Evolutionary conservation across 331 rosid species (phyloP).

Genomic region (Quercus phellos): DNA sequence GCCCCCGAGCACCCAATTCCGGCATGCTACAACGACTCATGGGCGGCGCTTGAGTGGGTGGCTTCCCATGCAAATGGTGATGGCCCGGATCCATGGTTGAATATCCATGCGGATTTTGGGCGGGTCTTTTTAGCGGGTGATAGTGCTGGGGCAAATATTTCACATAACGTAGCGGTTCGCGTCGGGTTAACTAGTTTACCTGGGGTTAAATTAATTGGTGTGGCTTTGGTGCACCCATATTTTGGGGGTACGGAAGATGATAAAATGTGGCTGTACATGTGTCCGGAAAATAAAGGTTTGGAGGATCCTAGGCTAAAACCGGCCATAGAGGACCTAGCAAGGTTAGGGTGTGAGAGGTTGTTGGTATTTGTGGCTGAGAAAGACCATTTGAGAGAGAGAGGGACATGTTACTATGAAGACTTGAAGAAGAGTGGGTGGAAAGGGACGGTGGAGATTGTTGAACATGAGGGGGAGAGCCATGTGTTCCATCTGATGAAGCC

Average conservation of each 20-base stretch:
- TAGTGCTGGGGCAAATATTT: slow-evolving; percentile 19
- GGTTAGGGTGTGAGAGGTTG: slow-evolving; percentile 36
- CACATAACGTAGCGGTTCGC: slow-evolving; percentile 9
- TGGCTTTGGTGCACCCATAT: slow-evolving; percentile 34
- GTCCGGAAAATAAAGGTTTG: slow-evolving; percentile 25
- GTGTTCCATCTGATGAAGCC: slow-evolving; percentile 23
- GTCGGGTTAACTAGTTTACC: neutral
- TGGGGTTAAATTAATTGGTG: no score
- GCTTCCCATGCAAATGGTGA: neutral
- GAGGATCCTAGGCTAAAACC: slow-evolving; percentile 39
- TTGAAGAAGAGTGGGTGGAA: slow-evolving; percentile 36
- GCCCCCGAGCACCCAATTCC: slow-evolving; percentile 20
- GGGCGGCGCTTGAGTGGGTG: slow-evolving; percentile 17
- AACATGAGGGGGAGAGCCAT: slow-evolving; percentile 29
- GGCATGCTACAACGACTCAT: slow-evolving; percentile 14
- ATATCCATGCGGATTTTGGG: slow-evolving; percentile 4
- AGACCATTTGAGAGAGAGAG: slow-evolving; percentile 24
- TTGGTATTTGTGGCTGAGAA: slow-evolving; percentile 38
- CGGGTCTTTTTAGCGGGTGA: slow-evolving; percentile 16
- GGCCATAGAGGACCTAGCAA: slow-evolving; percentile 30
- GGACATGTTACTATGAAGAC: slow-evolving; percentile 21
- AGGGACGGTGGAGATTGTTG: slow-evolving; percentile 38
- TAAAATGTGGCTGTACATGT: slow-evolving; percentile 42
- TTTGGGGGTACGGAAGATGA: slow-evolving; percentile 33
- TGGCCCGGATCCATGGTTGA: slow-evolving; percentile 21